Evolutionary conservation across 75 land plant genomes (phyloP).

Genomic region (Sequoiadendron giganteum): DNA sequence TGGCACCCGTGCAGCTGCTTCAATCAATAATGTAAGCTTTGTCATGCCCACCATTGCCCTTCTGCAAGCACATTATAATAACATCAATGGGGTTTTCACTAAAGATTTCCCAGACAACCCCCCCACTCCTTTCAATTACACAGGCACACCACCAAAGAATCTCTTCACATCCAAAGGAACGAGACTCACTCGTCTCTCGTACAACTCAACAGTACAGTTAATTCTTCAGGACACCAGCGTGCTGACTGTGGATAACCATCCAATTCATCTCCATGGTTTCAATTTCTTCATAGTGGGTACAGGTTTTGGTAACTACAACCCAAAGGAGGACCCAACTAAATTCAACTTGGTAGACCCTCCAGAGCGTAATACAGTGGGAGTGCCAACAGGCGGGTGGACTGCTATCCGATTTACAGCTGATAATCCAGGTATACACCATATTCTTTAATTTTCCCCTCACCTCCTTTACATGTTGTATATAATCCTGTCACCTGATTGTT

Average conservation of each 20-base stretch:
- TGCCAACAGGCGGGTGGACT: constrained; percentile 56
- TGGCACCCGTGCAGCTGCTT: constrained; percentile 16
- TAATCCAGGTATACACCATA: constrained; percentile 54
- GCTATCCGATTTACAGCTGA: constrained; percentile 65
- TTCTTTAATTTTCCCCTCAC: neutral
- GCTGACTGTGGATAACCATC: constrained; percentile 40
- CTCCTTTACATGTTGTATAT: neutral
- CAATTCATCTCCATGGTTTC: constrained; percentile 43
- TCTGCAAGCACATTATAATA: constrained; percentile 14
- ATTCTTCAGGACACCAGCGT: constrained; percentile 40
- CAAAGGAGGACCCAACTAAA: constrained; percentile 32
- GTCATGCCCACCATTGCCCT: constrained; percentile 19
- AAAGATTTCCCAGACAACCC: constrained; percentile 26
- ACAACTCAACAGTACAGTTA: constrained; percentile 32
- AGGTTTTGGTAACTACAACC: constrained; percentile 49
- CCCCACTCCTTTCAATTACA: constrained; percentile 11
- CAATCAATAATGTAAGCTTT: constrained; percentile 35
- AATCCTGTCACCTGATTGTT: neutral
- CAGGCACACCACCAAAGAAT: neutral
- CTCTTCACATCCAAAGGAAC: neutral
- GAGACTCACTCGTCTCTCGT: constrained; percentile 15
- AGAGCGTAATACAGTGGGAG: constrained; percentile 44
- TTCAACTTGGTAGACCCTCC: constrained; percentile 63
- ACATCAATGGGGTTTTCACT: constrained; percentile 25
- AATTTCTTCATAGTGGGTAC: constrained; percentile 40